Base-by-base conservation (phyloP, 164 flowering plant genomes). In the Vitis riparia region DNA sequence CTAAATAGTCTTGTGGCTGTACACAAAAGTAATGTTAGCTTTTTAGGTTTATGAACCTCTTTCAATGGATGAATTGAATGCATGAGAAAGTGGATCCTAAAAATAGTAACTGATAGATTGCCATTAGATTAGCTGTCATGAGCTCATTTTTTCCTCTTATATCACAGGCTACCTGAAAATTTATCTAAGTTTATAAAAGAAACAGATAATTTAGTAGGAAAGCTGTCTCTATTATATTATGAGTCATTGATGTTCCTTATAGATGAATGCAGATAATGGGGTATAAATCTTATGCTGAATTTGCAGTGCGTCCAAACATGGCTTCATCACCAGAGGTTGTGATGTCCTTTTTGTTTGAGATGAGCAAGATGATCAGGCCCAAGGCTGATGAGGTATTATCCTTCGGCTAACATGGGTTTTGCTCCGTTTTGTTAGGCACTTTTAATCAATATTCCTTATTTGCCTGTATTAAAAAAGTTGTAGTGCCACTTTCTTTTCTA, bases 301-400 rank as follows among this genome's bases (percentile, higher is more conserved):
- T 88, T 83, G 77, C 84, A 10, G 77, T 86, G 73, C 86, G 76
- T 69, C 85, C 81, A 51, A 89, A 84, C 76, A 83, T 96, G 85
- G 97, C 99, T 69, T 83, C 93, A 63, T 85, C 97, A 50, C 93
- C 98, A 13, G 89, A 88, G 37, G 94, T 93, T 74, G 95, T 91
- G 48, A 80, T 64, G 77, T 83, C 94, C 59, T 96, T 90, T 82
- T 75, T 96, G 81, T 78, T 69, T 73, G 95, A 93, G 69, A 78
- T 96, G 87, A 88, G 90, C 78, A 72, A 82, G 67, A 82, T 83
- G 78, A 83, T 88, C 71, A 81, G 79, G 74, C 84, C 80, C 62
- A 89, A 79, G 77, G 97, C 98, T 71, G 97, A 88, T 76, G 82
- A 96, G 97, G 99, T 96, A 84, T 29, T 55, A 53, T 29, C 23